Evolutionary conservation across 2,329 filamentous ascomycete species (phyloP), one percentile per base, ranked within the genome.

Genomic region (Cladosporium cucumerinum): DNA sequence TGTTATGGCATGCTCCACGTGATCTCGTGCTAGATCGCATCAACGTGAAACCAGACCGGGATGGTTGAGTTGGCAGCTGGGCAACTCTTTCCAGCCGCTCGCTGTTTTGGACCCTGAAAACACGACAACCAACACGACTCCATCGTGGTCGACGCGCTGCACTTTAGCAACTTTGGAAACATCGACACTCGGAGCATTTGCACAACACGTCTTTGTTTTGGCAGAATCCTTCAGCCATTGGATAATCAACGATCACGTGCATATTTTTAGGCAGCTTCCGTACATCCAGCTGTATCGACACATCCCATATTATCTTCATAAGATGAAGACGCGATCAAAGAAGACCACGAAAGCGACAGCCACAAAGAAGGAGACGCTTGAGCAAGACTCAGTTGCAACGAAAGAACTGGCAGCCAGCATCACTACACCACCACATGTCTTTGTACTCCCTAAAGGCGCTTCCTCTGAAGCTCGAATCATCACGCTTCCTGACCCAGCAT

Each of bases 391-490:
- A 6, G 34, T 6, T 21, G 5, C 60, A 54, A 34, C 34, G 6
- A 55, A 43, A 43, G 32, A 43, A 21, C 73, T 82, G 3, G 74
- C 75, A 16, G 66, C 76, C 28, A 75, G 73, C 67, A 77, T 75
- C 52, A 62, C 72, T 1, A 79, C 79, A 65, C 80, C 81, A 14
- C 81, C 81, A 3, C 85, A 82, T 68, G 77, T 86, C 10, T 85
- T 88, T 69, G 80, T 89, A 16, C 76, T 89, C 0, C 87, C 87
- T 2, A 81, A 81, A 65, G 74, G 81, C 49, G 76, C 79, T 3
- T 85, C 84, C 16, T 72, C 77, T 60, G 78, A 84, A 66, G 81
- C 85, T 49, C 81, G 85, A 61, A 83, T 89, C 55, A 72, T 87
- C 65, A 82, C 81, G 5, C 75, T 89, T 12, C 79, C 82, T 5